Conservation (phyloP, 208 protist genomes). For the Crithidia mellificae region DNA sequence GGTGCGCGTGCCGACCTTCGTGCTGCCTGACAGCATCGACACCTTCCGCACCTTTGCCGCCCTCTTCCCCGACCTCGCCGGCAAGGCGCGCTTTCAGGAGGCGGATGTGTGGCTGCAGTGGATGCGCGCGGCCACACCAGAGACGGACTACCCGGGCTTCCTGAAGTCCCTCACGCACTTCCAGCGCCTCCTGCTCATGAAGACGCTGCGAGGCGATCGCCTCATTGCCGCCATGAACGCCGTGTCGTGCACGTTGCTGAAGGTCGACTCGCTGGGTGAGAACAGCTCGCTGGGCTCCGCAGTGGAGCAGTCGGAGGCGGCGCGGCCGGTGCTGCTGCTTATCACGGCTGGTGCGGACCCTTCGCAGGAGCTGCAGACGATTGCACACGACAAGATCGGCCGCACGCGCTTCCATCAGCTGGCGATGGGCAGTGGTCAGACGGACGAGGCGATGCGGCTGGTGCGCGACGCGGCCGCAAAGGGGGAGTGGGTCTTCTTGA, state of each 20-base stretch:
- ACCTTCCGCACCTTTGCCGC: conserved; percentile 76
- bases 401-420: conserved; percentile 90
- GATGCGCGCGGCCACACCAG: conserved; percentile 84
- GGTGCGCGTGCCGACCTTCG: conserved; percentile 85
- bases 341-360: conserved; percentile 96
- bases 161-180: conserved; percentile 90
- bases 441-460: conserved; percentile 86
- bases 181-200: conserved; percentile 95
- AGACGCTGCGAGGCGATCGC: conserved; percentile 95
- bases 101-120: conserved; percentile 93
- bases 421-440: conserved; percentile 96
- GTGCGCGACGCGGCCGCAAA: conserved; percentile 70
- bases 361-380: conserved; percentile 92
- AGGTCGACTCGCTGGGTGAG: conserved; percentile 76
- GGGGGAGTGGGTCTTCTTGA: conserved; percentile 95
- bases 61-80: conserved; percentile 72
- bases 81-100: conserved; percentile 80
- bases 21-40: conserved; percentile 83
- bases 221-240: conserved; percentile 93
- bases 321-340: conserved; percentile 92
- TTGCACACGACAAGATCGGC: conserved; percentile 79
- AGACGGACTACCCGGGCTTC: conserved; percentile 85
- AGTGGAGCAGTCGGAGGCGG: conserved; percentile 51
- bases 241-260: conserved; percentile 77
- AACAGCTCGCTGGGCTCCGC: conserved; percentile 59